These are phyloP conservation scores for Hypoxylon sp. DNA, from an alignment of 2,329 filamentous ascomycete species.

Conservation along the genomic window DNA sequence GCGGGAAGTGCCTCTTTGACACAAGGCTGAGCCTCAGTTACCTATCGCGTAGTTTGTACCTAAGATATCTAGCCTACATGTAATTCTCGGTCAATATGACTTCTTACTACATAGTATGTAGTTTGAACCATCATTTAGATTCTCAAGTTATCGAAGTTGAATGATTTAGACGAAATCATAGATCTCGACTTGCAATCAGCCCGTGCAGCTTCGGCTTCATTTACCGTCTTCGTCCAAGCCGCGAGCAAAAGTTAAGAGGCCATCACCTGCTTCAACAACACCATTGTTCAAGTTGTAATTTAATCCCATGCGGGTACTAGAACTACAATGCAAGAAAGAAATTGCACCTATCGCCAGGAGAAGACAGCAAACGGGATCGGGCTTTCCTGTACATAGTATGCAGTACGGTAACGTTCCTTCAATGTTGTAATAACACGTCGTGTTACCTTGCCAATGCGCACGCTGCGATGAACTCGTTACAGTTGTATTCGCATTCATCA, in stretches of 20 bases:
- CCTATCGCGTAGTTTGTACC: no score
- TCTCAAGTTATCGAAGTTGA: background rate
- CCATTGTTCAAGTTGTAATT: background rate
- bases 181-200: background rate
- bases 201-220: background rate
- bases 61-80: background rate
- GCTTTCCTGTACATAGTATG: constrained; percentile 2
- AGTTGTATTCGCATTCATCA: constrained; percentile 8
- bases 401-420: constrained; percentile 15
- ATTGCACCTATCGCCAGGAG: background rate
- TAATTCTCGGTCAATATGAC: background rate
- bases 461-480: constrained; percentile 4
- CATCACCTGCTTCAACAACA: background rate
- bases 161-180: background rate
- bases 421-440: constrained; percentile 16
- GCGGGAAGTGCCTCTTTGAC: background rate
- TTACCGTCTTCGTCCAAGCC: background rate
- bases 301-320: background rate
- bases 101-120: no score
- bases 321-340: background rate
- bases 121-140: background rate
- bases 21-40: background rate
- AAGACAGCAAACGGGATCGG: constrained; percentile 3
- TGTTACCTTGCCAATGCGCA: constrained; percentile 20
- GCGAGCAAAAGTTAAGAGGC: background rate